Evolutionary conservation across 2,329 filamentous ascomycete genomes (phyloP).

Genomic region (Botryosphaeria dothidea): DNA sequence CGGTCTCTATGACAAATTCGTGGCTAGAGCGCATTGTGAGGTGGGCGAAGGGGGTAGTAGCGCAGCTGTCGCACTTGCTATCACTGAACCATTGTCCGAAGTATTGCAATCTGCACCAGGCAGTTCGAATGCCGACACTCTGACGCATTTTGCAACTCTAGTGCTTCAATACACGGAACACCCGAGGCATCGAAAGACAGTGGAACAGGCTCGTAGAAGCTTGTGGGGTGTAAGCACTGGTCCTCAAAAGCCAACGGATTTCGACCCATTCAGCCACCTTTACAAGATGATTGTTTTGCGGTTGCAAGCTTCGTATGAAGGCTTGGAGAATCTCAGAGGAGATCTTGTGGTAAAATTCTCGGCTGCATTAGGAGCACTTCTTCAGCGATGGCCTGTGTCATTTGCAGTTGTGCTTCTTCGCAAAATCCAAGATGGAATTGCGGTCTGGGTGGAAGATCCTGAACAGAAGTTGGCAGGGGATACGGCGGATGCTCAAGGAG

Average conservation of each 20-base stretch:
- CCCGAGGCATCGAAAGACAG: constrained; percentile 35
- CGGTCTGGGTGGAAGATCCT: constrained; percentile 64
- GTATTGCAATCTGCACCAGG: constrained; percentile 22
- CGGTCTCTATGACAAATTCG: constrained; percentile 58
- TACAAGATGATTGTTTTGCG: constrained; percentile 61
- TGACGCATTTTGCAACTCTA: constrained; percentile 38
- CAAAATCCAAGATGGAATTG: constrained; percentile 63
- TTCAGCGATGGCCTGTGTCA: constrained; percentile 41
- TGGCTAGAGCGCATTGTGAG: constrained; percentile 41
- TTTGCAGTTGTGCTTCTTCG: constrained; percentile 59
- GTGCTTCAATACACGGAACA: constrained; percentile 51
- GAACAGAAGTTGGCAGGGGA: constrained; percentile 29
- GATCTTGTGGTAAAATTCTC: constrained; percentile 51
- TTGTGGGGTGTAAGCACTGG: constrained; percentile 61
- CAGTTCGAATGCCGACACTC: not conserved
- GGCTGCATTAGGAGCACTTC: constrained; percentile 49
- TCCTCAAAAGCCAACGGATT: constrained; percentile 34
- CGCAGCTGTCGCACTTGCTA: constrained; percentile 63
- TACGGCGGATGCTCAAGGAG: constrained; percentile 23
- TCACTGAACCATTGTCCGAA: constrained; percentile 71
- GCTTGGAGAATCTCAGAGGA: constrained; percentile 42
- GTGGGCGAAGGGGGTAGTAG: constrained; percentile 67
- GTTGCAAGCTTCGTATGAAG: constrained; percentile 57
- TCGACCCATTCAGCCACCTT: constrained; percentile 66
- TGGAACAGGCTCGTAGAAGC: constrained; percentile 66